Base-by-base conservation (phyloP, 139 green algal genomes). In the Limnomonas spitsbergensis region DNA sequence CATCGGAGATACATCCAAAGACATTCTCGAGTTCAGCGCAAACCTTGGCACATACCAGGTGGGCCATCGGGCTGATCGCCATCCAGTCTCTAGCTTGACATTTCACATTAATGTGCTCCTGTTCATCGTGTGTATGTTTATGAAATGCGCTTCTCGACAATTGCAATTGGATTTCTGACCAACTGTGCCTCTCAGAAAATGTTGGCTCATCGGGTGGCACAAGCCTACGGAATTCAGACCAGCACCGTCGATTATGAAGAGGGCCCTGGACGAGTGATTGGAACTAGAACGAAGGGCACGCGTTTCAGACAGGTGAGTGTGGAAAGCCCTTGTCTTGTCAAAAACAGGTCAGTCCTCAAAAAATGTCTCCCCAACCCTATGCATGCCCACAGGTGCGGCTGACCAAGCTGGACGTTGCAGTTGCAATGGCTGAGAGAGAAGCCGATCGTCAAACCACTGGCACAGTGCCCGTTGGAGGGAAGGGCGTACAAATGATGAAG, bases 141-240 rank as follows among this genome's bases (percentile, higher is more conserved):
- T n/a, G n/a, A n/a, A n/a, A n/a, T n/a, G n/a, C n/a, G n/a, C n/a
- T n/a, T 2, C 31, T 73, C 35, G 2, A 2, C 1, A 4, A 26
- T 2, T 34, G 38, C 38, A 2, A 38, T 20, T 67, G 20, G n/a
- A 34, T 38, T 67, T 29, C 6, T 3, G 1, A 0, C 1, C 20
- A 61, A 29, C 47, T 61, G 20, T 61, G 14, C 47, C 47, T 61
- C 3, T 9, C 77, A 89, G 85, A 76, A 82, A 3, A 84, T 89
- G 77, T 69, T 89, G n/a, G 85, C 85, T n/a, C 85, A 89, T 78
- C 76, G 82, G 2, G 75, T 89, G 14, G 80, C 82, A 9, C 85
- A 89, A 79, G 74, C 83, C 29, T 87, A 89, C 68, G 79, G 78
- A 4, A 53, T 89, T 69, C 85, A 87, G 35, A 89, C 85, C 9